Conservation (phyloP, 31 red algal genomes). For the Asparagopsis taxiformis region DNA sequence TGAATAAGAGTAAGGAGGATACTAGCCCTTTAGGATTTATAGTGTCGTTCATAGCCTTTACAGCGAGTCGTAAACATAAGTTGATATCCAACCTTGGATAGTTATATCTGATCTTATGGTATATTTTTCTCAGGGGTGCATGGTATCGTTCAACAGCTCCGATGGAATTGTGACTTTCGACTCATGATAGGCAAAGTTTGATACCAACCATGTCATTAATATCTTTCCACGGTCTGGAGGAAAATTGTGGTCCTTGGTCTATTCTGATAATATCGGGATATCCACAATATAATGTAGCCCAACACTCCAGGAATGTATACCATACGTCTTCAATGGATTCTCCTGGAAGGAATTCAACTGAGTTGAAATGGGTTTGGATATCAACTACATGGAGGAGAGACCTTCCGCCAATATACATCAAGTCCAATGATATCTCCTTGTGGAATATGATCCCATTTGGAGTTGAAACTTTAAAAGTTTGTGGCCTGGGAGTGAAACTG, state of each 20-base stretch:
- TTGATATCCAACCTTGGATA: constrained; percentile 5
- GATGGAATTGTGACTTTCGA: constrained; percentile 39
- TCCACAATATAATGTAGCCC: constrained; percentile 15
- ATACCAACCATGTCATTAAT: constrained; percentile 6
- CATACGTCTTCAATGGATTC: constrained; percentile 7
- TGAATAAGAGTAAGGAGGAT: constrained; percentile 58
- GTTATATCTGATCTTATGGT: constrained; percentile 8
- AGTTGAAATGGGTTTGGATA: background rate
- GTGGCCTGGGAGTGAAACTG: too few species aligned
- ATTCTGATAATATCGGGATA: constrained; percentile 2
- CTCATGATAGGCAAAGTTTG: background rate
- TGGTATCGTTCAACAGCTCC: constrained; percentile 42
- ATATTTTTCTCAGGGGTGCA: constrained; percentile 20
- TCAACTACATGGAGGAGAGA: constrained; percentile 3
- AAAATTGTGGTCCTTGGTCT: constrained; percentile 10
- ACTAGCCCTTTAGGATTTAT: constrained; percentile 27
- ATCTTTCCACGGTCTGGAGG: constrained; percentile 1
- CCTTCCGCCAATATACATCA: background rate
- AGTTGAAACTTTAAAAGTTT: too few species aligned
- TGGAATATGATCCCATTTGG: background rate
- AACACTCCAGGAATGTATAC: constrained; percentile 2
- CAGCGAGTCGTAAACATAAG: background rate
- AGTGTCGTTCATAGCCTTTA: constrained; percentile 59
- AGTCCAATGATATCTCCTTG: background rate
- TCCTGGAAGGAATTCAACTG: background rate